phyloP scores from a whole-genome alignment of 2,329 filamentous ascomycete species.

The Raffaelea arxii region DNA sequence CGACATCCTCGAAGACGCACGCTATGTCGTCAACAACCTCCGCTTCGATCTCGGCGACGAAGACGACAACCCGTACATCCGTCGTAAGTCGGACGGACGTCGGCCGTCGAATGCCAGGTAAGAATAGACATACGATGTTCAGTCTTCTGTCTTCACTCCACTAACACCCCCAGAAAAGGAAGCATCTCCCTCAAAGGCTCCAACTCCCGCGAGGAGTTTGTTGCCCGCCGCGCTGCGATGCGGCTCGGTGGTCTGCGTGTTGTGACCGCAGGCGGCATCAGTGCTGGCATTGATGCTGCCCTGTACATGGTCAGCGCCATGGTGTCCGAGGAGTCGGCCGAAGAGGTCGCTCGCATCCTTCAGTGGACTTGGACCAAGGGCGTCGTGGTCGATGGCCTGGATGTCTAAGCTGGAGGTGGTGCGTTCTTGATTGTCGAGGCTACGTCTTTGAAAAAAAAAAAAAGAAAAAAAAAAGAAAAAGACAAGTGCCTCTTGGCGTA shows the following conservation, averaged over 20 bases:
- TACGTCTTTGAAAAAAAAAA: constrained; percentile 1
- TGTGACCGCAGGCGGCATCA: constrained; percentile 70
- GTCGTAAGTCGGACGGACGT: constrained; percentile 60
- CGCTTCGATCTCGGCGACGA: constrained; percentile 76
- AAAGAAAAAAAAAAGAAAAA: background rate
- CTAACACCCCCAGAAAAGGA: constrained; percentile 51
- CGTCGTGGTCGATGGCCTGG: constrained; percentile 72
- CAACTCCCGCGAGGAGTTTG: constrained; percentile 67
- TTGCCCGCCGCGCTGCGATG: constrained; percentile 67
- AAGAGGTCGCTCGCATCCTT: constrained; percentile 64
- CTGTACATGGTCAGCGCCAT: constrained; percentile 79
- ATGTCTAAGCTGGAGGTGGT: constrained; percentile 46
- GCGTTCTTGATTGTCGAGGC: background rate
- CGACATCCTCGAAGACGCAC: constrained; percentile 69
- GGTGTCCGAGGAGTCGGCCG: constrained; percentile 66
- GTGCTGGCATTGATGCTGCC: constrained; percentile 72
- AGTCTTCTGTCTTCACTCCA: background rate
- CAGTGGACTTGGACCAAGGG: constrained; percentile 84
- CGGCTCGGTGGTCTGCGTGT: constrained; percentile 60
- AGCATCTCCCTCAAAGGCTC: constrained; percentile 73
- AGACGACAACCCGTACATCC: constrained; percentile 76
- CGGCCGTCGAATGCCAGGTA: constrained; percentile 53
- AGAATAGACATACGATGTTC: constrained; percentile 15
- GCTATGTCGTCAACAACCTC: constrained; percentile 86
- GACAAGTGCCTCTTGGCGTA: background rate